Evolutionary conservation across 1,284 basidiomycete genomes (phyloP).

Genomic region (Sporisorium graminicola): DNA sequence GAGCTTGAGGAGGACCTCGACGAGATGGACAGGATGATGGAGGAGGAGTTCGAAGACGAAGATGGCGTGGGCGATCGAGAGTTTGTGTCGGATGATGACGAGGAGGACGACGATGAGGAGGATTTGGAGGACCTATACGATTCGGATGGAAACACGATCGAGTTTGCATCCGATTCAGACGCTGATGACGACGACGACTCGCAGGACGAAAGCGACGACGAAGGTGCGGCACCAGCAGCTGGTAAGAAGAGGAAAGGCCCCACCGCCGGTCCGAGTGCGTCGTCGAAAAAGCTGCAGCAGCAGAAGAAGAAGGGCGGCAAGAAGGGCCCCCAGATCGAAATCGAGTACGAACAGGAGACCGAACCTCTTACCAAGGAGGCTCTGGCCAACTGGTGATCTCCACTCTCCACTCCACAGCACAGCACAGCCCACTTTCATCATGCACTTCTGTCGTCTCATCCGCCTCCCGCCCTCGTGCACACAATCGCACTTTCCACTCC

Average conservation of each 20-base stretch:
- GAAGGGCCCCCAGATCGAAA: slow-evolving; percentile 76
- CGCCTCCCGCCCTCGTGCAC: too few relatives aligned
- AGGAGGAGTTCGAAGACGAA: slow-evolving; percentile 62
- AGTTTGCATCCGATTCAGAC: slow-evolving; percentile 19
- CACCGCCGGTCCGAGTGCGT: background rate
- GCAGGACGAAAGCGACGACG: slow-evolving; percentile 21
- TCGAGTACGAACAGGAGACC: slow-evolving; percentile 93
- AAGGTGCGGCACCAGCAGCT: background rate
- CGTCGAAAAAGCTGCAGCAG: background rate
- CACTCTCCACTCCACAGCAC: background rate
- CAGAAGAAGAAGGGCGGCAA: slow-evolving; percentile 10
- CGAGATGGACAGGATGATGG: slow-evolving; percentile 60
- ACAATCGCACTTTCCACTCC: too few relatives aligned
- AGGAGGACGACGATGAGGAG: slow-evolving; percentile 57
- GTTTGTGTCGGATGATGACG: slow-evolving; percentile 66
- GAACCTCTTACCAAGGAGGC: slow-evolving; percentile 75
- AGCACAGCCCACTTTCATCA: too few relatives aligned
- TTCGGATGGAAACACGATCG: slow-evolving; percentile 14
- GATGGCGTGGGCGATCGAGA: slow-evolving; percentile 61
- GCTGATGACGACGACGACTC: slow-evolving; percentile 34
- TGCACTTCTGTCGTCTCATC: background rate
- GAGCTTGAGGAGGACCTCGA: slow-evolving; percentile 65
- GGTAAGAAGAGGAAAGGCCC: slow-evolving; percentile 20
- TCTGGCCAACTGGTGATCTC: slow-evolving; percentile 61
- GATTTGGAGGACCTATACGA: slow-evolving; percentile 52